phyloP scores from a whole-genome alignment of 2,329 filamentous ascomycete genomes.

The Tetracladium maxilliforme region DNA sequence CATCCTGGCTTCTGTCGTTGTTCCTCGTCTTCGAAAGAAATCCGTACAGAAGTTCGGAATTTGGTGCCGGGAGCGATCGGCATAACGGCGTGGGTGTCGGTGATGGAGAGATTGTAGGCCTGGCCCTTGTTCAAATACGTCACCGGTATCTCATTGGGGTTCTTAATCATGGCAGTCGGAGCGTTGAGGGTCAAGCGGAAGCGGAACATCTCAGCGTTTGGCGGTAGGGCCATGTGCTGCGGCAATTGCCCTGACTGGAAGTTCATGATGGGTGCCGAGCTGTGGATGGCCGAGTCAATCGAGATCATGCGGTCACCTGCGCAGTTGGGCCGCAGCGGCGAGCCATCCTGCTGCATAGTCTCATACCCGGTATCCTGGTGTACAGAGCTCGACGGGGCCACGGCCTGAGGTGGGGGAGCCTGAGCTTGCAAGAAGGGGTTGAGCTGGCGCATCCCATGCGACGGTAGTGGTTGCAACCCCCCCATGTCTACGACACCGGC shows the following conservation, averaged over 20 bases:
- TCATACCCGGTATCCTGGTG: conserved; percentile 73
- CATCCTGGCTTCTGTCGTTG: conserved; percentile 70
- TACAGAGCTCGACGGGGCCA: conserved; percentile 66
- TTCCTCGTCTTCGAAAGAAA: conserved; percentile 94
- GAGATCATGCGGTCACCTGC: conserved; percentile 37
- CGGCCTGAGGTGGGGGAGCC: conserved; percentile 32
- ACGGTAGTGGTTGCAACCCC: too few species aligned
- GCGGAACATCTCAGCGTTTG: conserved; percentile 60
- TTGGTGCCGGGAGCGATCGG: conserved; percentile 44
- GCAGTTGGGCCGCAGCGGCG: conserved; percentile 49
- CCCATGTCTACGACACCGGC: too few species aligned
- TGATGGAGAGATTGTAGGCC: conserved; percentile 74
- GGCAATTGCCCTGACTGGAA: too few species aligned
- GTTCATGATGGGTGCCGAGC: conserved; percentile 42
- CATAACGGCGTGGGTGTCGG: conserved; percentile 56
- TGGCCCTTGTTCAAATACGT: conserved; percentile 98
- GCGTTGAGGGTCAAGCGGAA: conserved; percentile 85
- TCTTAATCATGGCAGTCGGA: conserved; percentile 90
- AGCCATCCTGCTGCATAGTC: conserved; percentile 60
- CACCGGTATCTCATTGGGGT: conserved; percentile 81
- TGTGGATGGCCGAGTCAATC: conserved; percentile 45
- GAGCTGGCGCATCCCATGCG: too few species aligned
- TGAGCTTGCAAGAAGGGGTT: too few species aligned
- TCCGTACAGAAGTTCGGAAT: conserved; percentile 84
- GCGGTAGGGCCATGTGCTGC: conserved; percentile 32